A percentile compares a stretch with the other conserved stretches of the same genome.
Conservation (phyloP, 805 yeast species). For the Citeromyces matritensis region DNA sequence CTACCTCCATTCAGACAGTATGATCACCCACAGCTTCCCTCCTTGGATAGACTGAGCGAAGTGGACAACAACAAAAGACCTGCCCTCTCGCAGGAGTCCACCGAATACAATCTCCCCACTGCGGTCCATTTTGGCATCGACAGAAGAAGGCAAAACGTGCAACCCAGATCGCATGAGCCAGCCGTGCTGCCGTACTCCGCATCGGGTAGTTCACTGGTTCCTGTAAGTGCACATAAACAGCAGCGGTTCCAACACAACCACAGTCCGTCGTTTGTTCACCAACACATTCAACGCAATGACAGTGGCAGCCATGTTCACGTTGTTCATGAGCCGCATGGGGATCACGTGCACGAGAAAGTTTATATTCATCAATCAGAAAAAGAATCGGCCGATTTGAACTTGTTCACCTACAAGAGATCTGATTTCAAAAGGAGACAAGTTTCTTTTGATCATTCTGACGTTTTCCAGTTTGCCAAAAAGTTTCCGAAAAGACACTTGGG, state of each 20-base stretch:
- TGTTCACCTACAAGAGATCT: no score
- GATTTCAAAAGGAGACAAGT: not conserved
- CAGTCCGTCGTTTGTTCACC: constrained; percentile 11
- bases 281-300: constrained; percentile 12
- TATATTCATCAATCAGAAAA: not conserved
- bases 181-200: constrained; percentile 1
- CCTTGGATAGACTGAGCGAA: constrained; percentile 1
- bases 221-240: constrained; percentile 2
- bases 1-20: constrained; percentile 2
- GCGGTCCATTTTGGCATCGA: constrained; percentile 8
- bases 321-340: constrained; percentile 13
- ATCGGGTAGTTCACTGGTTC: constrained; percentile 4
- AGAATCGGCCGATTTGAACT: no score
- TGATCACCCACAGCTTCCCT: constrained; percentile 1
- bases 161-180: not conserved
- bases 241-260: constrained; percentile 1
- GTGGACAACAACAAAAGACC: constrained; percentile 1
- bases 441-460: constrained; percentile 22
- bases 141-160: constrained; percentile 6
- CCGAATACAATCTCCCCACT: constrained; percentile 5
- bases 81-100: not conserved
- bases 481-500: constrained; percentile 32
- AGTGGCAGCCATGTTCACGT: constrained; percentile 4
- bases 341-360: constrained; percentile 13
- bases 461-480: constrained; percentile 18